These are phyloP conservation scores for Microcyclospora pomicola DNA, from an alignment of 2,329 filamentous ascomycete genomes.

Conservation along the genomic window DNA sequence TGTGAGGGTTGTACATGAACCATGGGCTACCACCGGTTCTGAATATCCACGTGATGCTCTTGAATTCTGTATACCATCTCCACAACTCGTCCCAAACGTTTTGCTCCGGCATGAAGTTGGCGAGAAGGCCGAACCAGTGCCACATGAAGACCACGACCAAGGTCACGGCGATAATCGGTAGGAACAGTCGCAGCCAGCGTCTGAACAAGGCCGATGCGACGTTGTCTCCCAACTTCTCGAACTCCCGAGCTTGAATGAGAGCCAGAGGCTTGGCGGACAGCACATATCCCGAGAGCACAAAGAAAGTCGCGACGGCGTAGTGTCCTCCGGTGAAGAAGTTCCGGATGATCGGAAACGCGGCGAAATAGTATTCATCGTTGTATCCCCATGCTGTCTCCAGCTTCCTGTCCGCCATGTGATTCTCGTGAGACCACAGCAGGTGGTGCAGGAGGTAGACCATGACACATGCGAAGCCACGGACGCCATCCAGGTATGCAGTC, in stretches of 20 bases:
- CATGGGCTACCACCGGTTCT: slow-evolving; percentile 43
- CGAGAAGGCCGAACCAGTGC: slow-evolving; percentile 39
- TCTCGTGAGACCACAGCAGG: slow-evolving; percentile 40
- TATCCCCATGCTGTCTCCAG: slow-evolving; percentile 43
- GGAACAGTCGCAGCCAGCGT: slow-evolving; percentile 36
- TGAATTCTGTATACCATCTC: slow-evolving; percentile 42
- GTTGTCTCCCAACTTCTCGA: slow-evolving; percentile 27
- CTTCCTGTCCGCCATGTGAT: slow-evolving; percentile 22
- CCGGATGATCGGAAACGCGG: slow-evolving; percentile 43
- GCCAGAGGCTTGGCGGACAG: slow-evolving; percentile 34
- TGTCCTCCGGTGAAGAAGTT: slow-evolving; percentile 49
- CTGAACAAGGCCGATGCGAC: slow-evolving; percentile 37
- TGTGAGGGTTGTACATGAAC: slow-evolving; percentile 45
- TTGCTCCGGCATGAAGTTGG: slow-evolving; percentile 23
- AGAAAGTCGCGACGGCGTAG: slow-evolving; percentile 41
- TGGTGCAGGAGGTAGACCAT: slow-evolving; percentile 53
- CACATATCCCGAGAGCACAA: slow-evolving; percentile 40
- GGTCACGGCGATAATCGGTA: slow-evolving; percentile 42
- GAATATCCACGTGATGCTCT: slow-evolving; percentile 57
- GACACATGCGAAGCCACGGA: slow-evolving; percentile 53
- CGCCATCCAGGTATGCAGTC: slow-evolving; percentile 50
- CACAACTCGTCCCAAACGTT: slow-evolving; percentile 39
- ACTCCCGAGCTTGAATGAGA: slow-evolving; percentile 29
- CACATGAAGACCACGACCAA: slow-evolving; percentile 40
- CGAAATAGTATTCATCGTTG: slow-evolving; percentile 35